A percentile compares a stretch with the other conserved stretches of the same genome.
These are phyloP conservation scores for Pholiota microspora DNA, from an alignment of 768 basidiomycete species.

Conservation along the genomic window DNA sequence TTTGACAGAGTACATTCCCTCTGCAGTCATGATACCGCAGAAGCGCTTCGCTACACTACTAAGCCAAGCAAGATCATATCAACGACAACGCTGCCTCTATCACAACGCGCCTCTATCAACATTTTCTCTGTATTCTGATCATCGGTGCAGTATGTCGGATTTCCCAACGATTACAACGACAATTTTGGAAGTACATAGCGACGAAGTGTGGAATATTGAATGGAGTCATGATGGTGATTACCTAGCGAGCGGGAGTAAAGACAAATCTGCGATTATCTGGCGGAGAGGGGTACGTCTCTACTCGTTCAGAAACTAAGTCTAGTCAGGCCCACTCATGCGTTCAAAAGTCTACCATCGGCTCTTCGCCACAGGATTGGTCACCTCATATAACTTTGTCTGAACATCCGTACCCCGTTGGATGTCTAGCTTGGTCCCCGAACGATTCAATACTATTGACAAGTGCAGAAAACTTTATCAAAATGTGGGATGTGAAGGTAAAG, in stretches of 20 bases:
- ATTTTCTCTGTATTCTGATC: conserved; percentile 87
- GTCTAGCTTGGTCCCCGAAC: conserved; percentile 91
- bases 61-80: conserved; percentile 79
- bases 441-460: conserved; percentile 82
- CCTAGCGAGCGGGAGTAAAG: conserved; percentile 87
- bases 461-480: conserved; percentile 75
- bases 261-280: conserved; percentile 90
- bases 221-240: conserved; percentile 90
- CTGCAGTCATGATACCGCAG: conserved; percentile 90
- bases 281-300: conserved; percentile 63
- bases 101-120: conserved; percentile 69
- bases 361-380: conserved; percentile 56
- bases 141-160: conserved; percentile 72
- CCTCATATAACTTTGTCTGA: conserved; percentile 62
- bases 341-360: conserved; percentile 37
- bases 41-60: conserved; percentile 83
- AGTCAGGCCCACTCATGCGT: conserved; percentile 12
- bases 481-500: conserved; percentile 87
- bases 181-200: conserved; percentile 79
- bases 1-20: conserved; percentile 77
- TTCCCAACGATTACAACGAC: conserved; percentile 89
- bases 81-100: conserved; percentile 81
- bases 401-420: conserved; percentile 78
- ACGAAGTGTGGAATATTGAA: conserved; percentile 95
- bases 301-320: conserved; percentile 7